These are phyloP conservation scores for Cryptosporidium andersoni DNA, from an alignment of 169 alveolate species.

Conservation along the genomic window DNA sequence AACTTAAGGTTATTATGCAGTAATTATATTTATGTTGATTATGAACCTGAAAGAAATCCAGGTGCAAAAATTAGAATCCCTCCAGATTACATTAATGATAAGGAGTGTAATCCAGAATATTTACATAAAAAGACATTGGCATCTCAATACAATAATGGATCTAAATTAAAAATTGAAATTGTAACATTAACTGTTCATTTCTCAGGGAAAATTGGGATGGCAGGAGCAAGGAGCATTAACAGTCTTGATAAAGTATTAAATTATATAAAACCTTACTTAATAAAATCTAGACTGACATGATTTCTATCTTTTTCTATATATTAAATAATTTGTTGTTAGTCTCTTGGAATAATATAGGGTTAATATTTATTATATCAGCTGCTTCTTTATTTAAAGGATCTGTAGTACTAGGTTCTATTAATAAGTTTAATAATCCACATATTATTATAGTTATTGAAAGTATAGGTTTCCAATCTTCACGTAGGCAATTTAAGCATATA, in stretches of 20 bases:
- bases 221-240: conserved; percentile 52
- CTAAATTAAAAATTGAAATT: conserved; percentile 25
- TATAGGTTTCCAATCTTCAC: conserved; percentile 94
- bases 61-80: conserved; percentile 64
- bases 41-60: conserved; percentile 70
- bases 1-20: conserved; percentile 52
- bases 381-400: conserved; percentile 84
- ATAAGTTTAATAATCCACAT: conserved; percentile 84
- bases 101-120: conserved; percentile 46
- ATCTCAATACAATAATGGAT: conserved; percentile 3
- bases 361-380: conserved; percentile 9
- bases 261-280: conserved; percentile 48
- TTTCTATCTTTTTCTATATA: not conserved
- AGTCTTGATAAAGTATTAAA: conserved; percentile 25
- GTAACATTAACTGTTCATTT: conserved; percentile 65
- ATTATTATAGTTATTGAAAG: conserved; percentile 86
- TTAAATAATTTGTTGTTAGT: conserved; percentile 17
- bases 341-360: conserved; percentile 3
- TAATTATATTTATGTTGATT: conserved; percentile 37
- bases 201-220: conserved; percentile 69
- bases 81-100: conserved; percentile 12
- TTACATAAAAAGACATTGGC: conserved; percentile 29
- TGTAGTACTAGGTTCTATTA: conserved; percentile 85
- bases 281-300: conserved; percentile 43
- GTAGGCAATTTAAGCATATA: conserved; percentile 89